Evolutionary conservation across 2,329 filamentous ascomycete genomes (phyloP), one percentile per base, ranked within the genome.

Genomic region (Calonectria pteridis): DNA sequence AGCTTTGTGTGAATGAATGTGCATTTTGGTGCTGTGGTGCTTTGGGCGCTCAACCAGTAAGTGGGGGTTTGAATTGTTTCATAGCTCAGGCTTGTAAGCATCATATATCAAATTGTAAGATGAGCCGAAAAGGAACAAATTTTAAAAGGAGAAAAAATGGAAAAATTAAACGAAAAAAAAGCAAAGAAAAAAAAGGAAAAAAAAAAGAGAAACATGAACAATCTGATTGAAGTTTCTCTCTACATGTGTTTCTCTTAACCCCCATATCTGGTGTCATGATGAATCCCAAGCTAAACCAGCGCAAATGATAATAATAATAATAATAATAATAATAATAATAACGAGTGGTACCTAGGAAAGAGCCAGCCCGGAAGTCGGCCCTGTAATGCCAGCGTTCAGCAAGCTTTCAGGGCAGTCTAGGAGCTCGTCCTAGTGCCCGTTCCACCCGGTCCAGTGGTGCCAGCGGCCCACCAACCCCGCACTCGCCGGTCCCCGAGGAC

Each of bases 381-480:
- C 37, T 64, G 37, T 29, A 43, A 29, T 64, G 59, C 40, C 40
- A 28, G 20, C 33, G 20, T 28, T 28, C 43, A 10, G 59, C 40
- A 64, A 64, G 59, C 37, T 64, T 70, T 10, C 55, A 75, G 46
- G 59, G 64, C 63, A 35, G 68, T 50, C 67, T 37, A 73, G 73
- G 66, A 69, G 65, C 51, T 50, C 62, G 67, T 69, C 74, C 74
- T 80, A 81, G 79, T 73, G 78, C 64, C 78, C 73, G 76, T 69
- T 46, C 67, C 51, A 73, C 65, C 69, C 74, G 70, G 33, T 40
- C 23, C 67, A 76, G 68, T 68, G 76, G 70, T 77, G 71, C 73
- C 77, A 78, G 76, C 58, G 72, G 49, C 70, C 73, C 75, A 73
- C 72, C 46, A 69, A 77, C 76, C 77, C 77, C 78, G 75, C 77